These are phyloP conservation scores for Talaromyces sp. DNA, from an alignment of 2,329 filamentous ascomycete genomes.

Conservation along the genomic window DNA sequence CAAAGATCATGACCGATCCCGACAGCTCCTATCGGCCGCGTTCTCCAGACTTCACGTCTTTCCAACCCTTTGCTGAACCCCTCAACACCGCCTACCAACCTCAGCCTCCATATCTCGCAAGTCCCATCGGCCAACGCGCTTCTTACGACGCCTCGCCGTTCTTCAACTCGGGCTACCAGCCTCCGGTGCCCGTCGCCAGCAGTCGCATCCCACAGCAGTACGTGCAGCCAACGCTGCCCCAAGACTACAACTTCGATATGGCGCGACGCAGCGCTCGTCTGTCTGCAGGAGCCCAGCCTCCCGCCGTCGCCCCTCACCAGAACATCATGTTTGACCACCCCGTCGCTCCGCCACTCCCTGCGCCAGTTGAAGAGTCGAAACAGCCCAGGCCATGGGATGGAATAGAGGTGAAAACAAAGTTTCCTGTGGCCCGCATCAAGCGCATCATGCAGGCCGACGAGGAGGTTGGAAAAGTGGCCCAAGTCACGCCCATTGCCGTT, in stretches of 20 bases:
- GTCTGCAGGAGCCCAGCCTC: slow-evolving; percentile 17
- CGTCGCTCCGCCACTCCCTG: slow-evolving; percentile 15
- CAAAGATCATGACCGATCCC: slow-evolving; percentile 36
- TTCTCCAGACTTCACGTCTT: slow-evolving; percentile 48
- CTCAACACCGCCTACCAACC: slow-evolving; percentile 26
- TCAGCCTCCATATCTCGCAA: slow-evolving; percentile 23
- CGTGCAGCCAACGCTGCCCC: slow-evolving; percentile 24
- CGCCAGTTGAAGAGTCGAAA: slow-evolving; percentile 16
- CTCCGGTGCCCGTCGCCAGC: slow-evolving; percentile 16
- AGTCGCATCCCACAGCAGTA: slow-evolving; percentile 31
- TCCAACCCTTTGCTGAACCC: slow-evolving; percentile 36
- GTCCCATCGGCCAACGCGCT: slow-evolving; percentile 30
- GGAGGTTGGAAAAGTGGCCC: slow-evolving; percentile 95
- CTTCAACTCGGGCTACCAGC: slow-evolving; percentile 35
- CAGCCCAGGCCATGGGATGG: slow-evolving; percentile 39
- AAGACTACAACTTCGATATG: slow-evolving; percentile 30
- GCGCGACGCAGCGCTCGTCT: slow-evolving; percentile 36
- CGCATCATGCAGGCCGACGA: slow-evolving; percentile 99
- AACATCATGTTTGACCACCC: slow-evolving; percentile 11
- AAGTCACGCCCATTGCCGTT: slow-evolving; percentile 93
- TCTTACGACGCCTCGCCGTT: slow-evolving; percentile 44
- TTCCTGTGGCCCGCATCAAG: slow-evolving; percentile 95
- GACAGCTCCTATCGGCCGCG: slow-evolving; percentile 42
- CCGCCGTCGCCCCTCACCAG: slow-evolving; percentile 1
- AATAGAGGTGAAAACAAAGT: slow-evolving; percentile 84